Evolutionary conservation across 1,284 basidiomycete genomes (phyloP), one percentile per base, ranked within the genome.

Genomic region (Gomphus bonarii): DNA sequence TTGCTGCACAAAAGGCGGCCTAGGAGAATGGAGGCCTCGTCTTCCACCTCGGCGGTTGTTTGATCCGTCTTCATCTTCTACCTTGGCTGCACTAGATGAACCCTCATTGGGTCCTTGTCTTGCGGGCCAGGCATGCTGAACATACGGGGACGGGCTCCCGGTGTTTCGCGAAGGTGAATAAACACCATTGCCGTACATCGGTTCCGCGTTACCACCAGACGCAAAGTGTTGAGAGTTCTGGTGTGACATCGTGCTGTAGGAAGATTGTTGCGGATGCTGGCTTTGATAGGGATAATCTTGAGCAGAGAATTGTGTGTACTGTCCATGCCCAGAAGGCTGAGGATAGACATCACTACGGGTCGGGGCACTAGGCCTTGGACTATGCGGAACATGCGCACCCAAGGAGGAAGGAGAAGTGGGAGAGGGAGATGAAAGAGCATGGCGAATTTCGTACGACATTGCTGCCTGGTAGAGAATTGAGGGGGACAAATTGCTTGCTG

Each of bases 371-470:
- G 33, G 12, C 33, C 50, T 35, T 33, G 50, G 36, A 38, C 33
- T 51, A 18, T 30, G 20, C 14, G 36, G 40, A 38, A 33, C 22
- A n/a, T 54, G 38, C n/a, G n/a, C 46, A 20, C 28, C 20, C 20
- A 35, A 38, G 12, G 28, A 18, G 28, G 48, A n/a, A 43, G 47
- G 36, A 20, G 25, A 33, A 38, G 47, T 22, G 12, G 55, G 30
- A 3, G 55, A 56, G 9, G 44, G 12, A 7, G 55, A 42, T 11
- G 49, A n/a, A 46, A 57, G 50, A 12, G 55, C 55, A 33, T 57
- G 55, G 11, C 43, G 55, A 31, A 57, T 57, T 44, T 57, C 55
- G 30, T 57, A 57, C 10, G 55, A 57, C 36, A 57, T 40, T 25
- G 55, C 55, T 22, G 55, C 47, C 31, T 57, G 55, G 33, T 57